These are phyloP conservation scores for Alternaria consortialis DNA, from an alignment of 2,329 filamentous ascomycete genomes.

Conservation along the genomic window DNA sequence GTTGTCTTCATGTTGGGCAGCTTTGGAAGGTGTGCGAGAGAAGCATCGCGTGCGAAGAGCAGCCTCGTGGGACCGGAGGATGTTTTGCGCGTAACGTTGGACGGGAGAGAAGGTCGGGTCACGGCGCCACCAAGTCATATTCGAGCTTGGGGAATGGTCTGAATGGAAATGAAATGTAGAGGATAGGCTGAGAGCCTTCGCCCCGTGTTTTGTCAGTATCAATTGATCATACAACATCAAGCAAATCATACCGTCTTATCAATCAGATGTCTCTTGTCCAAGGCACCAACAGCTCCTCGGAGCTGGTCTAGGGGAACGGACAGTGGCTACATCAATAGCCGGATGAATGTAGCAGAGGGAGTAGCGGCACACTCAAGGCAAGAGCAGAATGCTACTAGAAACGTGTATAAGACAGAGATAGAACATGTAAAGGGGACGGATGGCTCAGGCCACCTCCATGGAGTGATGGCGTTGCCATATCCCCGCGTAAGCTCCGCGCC, in stretches of 20 bases:
- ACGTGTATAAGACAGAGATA: background rate
- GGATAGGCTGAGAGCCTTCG: background rate
- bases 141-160: background rate
- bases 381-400: background rate
- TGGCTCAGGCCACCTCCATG: constrained; percentile 11
- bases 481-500: constrained; percentile 36
- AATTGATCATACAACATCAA: background rate
- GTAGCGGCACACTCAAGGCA: background rate
- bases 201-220: background rate
- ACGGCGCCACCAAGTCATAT: constrained; percentile 44
- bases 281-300: constrained; percentile 18
- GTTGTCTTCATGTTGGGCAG: constrained; percentile 35
- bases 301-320: constrained; percentile 6
- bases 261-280: constrained; percentile 4
- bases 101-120: constrained; percentile 37
- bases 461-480: constrained; percentile 26
- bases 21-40: constrained; percentile 33
- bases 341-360: background rate
- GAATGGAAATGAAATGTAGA: background rate
- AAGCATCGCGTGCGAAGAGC: constrained; percentile 40
- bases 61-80: constrained; percentile 35
- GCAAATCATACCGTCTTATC: constrained; percentile 3
- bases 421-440: background rate
- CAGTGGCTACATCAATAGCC: constrained; percentile 12
- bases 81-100: constrained; percentile 34